phyloP scores from a whole-genome alignment of 768 basidiomycete species.

The Boletus tomentosulus region DNA sequence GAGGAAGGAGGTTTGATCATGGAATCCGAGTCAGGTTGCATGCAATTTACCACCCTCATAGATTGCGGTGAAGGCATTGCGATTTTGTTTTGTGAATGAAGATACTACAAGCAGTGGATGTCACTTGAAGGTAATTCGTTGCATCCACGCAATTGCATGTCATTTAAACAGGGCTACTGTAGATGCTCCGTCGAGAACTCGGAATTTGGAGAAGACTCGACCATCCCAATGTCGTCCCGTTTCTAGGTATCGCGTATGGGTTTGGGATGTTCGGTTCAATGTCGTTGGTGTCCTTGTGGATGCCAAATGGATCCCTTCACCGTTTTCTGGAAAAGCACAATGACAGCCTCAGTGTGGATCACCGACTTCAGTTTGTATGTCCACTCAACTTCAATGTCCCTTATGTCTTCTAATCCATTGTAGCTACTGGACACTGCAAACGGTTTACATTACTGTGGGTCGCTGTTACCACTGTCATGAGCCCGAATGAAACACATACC shows the following conservation, averaged over 20 bases:
- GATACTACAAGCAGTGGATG: background rate
- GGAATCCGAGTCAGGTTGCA: accelerated
- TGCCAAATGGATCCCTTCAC: too few relatives aligned
- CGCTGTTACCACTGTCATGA: background rate
- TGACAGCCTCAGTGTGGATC: too few relatives aligned
- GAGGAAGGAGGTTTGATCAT: slow-evolving; percentile 3
- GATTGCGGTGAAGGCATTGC: slow-evolving; percentile 23
- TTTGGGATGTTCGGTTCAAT: too few relatives aligned
- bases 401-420: slow-evolving; percentile 16
- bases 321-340: too few relatives aligned
- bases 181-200: too few relatives aligned
- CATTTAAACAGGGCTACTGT: background rate
- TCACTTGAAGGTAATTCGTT: background rate
- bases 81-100: slow-evolving; percentile 3
- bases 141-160: background rate
- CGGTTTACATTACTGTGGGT: background rate
- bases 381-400: slow-evolving; percentile 7
- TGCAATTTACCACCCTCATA: background rate
- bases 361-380: slow-evolving; percentile 13
- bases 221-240: too few relatives aligned
- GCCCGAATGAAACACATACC: background rate
- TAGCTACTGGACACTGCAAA: slow-evolving; percentile 13
- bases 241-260: too few relatives aligned
- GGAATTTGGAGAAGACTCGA: too few relatives aligned
- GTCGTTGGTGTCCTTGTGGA: too few relatives aligned